Conservation (phyloP, 495 filamentous ascomycete genomes). For the Acidiella bohemica region DNA sequence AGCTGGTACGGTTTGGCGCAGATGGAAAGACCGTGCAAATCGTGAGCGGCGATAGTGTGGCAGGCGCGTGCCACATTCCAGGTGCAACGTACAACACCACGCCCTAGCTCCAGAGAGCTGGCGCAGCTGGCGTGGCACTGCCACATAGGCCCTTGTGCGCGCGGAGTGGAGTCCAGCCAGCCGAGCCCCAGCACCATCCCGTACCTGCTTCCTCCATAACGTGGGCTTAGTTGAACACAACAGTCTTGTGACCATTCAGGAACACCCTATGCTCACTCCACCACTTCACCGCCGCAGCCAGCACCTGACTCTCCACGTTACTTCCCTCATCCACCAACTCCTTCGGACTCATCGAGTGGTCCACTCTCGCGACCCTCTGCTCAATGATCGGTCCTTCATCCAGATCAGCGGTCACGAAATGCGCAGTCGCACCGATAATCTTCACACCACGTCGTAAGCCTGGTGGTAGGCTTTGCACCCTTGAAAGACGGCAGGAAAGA, state of each 20-base stretch:
- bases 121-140: too few species aligned
- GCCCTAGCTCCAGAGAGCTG: too few species aligned
- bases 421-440: constrained; percentile 65
- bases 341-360: constrained; percentile 56
- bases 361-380: constrained; percentile 56
- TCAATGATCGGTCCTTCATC: constrained; percentile 72
- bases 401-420: constrained; percentile 62
- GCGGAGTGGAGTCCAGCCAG: too few species aligned
- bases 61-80: constrained; percentile 1
- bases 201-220: background rate
- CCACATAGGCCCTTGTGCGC: too few species aligned
- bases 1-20: constrained; percentile 25
- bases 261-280: constrained; percentile 57
- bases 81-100: background rate
- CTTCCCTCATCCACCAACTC: constrained; percentile 57
- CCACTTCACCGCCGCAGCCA: constrained; percentile 61
- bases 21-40: constrained; percentile 22
- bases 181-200: background rate
- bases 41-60: background rate
- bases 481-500: constrained; percentile 68
- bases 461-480: constrained; percentile 74
- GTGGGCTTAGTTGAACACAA: constrained; percentile 41
- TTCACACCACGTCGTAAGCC: constrained; percentile 65
- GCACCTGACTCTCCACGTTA: constrained; percentile 61
- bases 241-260: constrained; percentile 58